Conservation (phyloP, 2,329 filamentous ascomycete genomes). For the Mycosphaerella sp. region DNA sequence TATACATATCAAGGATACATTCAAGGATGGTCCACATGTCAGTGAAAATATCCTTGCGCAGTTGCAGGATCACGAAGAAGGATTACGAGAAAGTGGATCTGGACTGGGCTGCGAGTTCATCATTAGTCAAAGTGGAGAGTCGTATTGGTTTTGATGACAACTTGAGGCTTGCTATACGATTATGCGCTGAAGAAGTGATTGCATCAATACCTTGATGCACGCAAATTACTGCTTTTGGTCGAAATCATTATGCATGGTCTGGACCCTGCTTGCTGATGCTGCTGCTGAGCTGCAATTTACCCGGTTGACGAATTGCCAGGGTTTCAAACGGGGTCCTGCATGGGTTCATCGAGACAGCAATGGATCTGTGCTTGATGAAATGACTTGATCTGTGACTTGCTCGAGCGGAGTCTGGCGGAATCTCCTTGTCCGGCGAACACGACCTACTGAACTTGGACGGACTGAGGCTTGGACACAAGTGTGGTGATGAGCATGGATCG, state of each 20-base stretch:
- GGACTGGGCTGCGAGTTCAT: constrained; percentile 74
- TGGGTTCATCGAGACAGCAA: neutral
- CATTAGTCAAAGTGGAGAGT: constrained; percentile 61
- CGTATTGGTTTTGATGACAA: constrained; percentile 43
- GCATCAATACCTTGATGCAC: too few species aligned
- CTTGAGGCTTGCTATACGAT: neutral
- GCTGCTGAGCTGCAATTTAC: neutral
- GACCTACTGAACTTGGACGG: neutral
- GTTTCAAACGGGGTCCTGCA: neutral
- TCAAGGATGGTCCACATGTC: constrained; percentile 62
- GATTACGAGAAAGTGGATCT: constrained; percentile 43
- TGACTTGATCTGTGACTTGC: neutral
- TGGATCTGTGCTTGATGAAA: neutral
- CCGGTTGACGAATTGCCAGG: neutral
- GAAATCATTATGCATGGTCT: too few species aligned
- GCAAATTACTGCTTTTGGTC: too few species aligned
- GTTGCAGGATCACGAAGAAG: constrained; percentile 57
- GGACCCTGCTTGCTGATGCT: neutral
- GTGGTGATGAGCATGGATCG: neutral
- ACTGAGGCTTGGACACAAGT: neutral
- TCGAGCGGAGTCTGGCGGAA: neutral
- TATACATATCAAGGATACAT: constrained; percentile 81
- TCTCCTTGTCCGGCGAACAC: neutral
- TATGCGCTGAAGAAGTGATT: neutral
- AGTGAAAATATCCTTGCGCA: constrained; percentile 65